phyloP scores from a whole-genome alignment of 179 eudicot genomes.

The Spinacia oleracea region DNA sequence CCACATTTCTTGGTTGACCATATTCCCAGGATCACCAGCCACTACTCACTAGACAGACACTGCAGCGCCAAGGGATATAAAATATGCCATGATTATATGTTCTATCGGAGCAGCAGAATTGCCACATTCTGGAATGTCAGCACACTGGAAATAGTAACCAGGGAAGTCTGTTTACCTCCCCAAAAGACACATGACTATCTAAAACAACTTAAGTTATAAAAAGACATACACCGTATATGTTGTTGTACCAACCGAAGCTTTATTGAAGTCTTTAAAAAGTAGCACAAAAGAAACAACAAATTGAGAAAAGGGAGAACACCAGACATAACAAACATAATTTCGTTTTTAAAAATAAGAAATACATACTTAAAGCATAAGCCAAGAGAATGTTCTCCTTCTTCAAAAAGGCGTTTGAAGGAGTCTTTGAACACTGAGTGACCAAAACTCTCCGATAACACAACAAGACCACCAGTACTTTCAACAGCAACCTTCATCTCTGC shows the following conservation, averaged over 20 bases:
- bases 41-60: not conserved
- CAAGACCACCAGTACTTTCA: slow-evolving; percentile 97
- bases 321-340: not conserved
- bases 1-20: not conserved
- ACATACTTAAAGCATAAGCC: slow-evolving; percentile 89
- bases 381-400: slow-evolving; percentile 81
- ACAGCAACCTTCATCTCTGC: slow-evolving; percentile 98
- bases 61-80: not conserved
- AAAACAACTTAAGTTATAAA: not conserved
- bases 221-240: too few relatives aligned
- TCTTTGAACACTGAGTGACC: slow-evolving; percentile 97
- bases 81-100: not conserved
- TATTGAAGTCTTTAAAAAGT: not conserved
- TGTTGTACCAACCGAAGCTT: too few relatives aligned
- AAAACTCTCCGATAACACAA: slow-evolving; percentile 92
- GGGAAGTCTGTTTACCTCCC: not conserved
- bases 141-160: not conserved
- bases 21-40: not conserved
- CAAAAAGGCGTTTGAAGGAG: slow-evolving; percentile 86
- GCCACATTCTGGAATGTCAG: not conserved
- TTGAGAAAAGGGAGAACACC: not conserved
- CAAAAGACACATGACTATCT: not conserved
- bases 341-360: slow-evolving; percentile 9
- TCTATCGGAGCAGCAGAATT: not conserved
- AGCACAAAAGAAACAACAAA: not conserved